Evolutionary conservation across 2,329 filamentous ascomycete genomes (phyloP).

Genomic region (Trichocomaceae sp.): DNA sequence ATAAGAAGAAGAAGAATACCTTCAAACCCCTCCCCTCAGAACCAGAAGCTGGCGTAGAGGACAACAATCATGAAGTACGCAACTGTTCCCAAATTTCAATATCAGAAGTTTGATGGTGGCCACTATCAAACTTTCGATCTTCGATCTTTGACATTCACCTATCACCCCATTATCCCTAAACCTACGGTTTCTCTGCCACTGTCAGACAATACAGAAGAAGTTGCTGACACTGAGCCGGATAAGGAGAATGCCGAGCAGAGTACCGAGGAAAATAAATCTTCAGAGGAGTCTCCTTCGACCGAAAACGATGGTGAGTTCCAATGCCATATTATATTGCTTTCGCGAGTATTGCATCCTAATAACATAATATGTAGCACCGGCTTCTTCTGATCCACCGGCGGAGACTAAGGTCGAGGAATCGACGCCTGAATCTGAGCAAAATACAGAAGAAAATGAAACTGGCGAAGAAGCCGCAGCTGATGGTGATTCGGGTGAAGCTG

Average conservation of each 20-base stretch:
- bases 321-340: neutral
- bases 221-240: conserved; percentile 28
- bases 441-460: conserved; percentile 17
- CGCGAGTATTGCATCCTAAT: neutral
- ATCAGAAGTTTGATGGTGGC: conserved; percentile 37
- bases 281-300: conserved; percentile 21
- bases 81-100: conserved; percentile 36
- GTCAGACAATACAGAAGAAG: conserved; percentile 32
- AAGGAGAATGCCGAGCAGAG: conserved; percentile 22
- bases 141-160: conserved; percentile 31
- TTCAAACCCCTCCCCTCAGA: conserved; percentile 23
- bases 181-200: conserved; percentile 28
- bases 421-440: conserved; percentile 16
- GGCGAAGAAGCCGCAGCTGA: conserved; percentile 4
- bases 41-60: conserved; percentile 22
- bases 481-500: conserved; percentile 9
- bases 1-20: conserved; percentile 31
- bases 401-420: conserved; percentile 20
- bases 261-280: conserved; percentile 20
- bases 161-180: conserved; percentile 30
- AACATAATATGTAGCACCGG: conserved; percentile 14
- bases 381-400: conserved; percentile 23
- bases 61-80: conserved; percentile 37
- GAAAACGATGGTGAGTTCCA: conserved; percentile 26
- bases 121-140: conserved; percentile 41